phyloP scores from a whole-genome alignment of 495 filamentous ascomycete genomes.

The Pseudoneurospora amorphoporcata region DNA sequence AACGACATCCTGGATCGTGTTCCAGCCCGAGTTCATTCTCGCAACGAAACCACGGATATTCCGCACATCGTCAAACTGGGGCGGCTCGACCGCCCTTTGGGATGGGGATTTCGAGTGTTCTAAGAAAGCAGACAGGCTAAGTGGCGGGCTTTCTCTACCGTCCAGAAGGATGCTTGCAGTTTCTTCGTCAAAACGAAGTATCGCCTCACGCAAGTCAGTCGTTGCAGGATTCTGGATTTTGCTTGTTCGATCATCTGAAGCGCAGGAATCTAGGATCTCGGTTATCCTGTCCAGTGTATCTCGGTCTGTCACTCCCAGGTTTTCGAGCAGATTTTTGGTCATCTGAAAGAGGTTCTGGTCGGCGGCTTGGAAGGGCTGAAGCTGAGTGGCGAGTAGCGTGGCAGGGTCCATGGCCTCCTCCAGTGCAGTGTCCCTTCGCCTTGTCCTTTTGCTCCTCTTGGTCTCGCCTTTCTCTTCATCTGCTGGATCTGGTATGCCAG shows the following conservation, averaged over 20 bases:
- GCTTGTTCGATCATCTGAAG: slow-evolving; percentile 31
- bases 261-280: slow-evolving; percentile 43
- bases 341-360: slow-evolving; percentile 70
- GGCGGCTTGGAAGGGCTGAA: slow-evolving; percentile 56
- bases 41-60: slow-evolving; percentile 47
- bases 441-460: slow-evolving; percentile 72
- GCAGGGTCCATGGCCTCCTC: slow-evolving; percentile 60
- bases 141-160: slow-evolving; percentile 30
- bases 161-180: slow-evolving; percentile 30
- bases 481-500: slow-evolving; percentile 43
- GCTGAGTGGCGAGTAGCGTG: slow-evolving; percentile 60
- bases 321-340: slow-evolving; percentile 54
- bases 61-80: slow-evolving; percentile 45
- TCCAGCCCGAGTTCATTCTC: slow-evolving; percentile 43
- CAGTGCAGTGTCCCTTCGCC: slow-evolving; percentile 64
- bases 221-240: slow-evolving; percentile 31
- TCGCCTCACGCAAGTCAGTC: slow-evolving; percentile 30
- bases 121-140: slow-evolving; percentile 59
- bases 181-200: slow-evolving; percentile 33
- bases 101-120: slow-evolving; percentile 61
- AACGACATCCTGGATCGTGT: slow-evolving; percentile 50
- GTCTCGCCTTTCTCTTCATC: slow-evolving; percentile 52
- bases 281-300: slow-evolving; percentile 39
- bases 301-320: slow-evolving; percentile 49
- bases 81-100: slow-evolving; percentile 38